A percentile compares a stretch with the other conserved stretches of the same genome.
These are phyloP conservation scores for Penstemon barbatus DNA, from an alignment of 257 asterid genomes.

Conservation along the genomic window DNA sequence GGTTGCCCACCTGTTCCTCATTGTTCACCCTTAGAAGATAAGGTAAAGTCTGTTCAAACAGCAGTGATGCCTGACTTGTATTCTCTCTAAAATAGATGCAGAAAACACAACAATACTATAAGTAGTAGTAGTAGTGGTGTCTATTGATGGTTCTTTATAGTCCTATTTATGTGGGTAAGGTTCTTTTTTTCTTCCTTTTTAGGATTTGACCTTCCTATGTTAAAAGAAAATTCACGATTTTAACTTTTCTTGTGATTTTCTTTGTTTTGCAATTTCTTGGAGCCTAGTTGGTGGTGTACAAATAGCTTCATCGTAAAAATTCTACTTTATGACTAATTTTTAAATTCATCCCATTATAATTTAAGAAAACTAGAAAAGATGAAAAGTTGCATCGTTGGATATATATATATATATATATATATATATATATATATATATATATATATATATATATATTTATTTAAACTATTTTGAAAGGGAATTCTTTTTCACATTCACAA, in stretches of 20 bases:
- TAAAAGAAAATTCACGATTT: neutral
- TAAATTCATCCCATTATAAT: no score
- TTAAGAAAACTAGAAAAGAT: no score
- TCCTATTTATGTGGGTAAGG: neutral
- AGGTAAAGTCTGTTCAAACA: neutral
- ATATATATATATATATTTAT: no score
- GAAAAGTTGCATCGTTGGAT: no score
- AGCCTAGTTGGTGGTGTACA: neutral
- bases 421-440: no score
- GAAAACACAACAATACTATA: neutral
- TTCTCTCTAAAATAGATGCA: conserved; percentile 9
- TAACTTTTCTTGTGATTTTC: neutral
- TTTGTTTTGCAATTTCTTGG: neutral
- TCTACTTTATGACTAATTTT: no score
- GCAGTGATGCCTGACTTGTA: neutral
- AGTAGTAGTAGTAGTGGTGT: neutral
- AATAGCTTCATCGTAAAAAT: no score
- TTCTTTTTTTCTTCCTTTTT: neutral
- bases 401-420: no score
- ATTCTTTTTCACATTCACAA: no score
- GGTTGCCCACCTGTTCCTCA: no score
- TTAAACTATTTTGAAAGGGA: no score
- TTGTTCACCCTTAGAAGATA: neutral
- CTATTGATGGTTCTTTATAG: conserved; percentile 12
- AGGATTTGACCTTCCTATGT: neutral